Evolutionary conservation across 345 rosid genomes (phyloP), one percentile per base, ranked within the genome.

Genomic region (Citrus cavaleriei): DNA sequence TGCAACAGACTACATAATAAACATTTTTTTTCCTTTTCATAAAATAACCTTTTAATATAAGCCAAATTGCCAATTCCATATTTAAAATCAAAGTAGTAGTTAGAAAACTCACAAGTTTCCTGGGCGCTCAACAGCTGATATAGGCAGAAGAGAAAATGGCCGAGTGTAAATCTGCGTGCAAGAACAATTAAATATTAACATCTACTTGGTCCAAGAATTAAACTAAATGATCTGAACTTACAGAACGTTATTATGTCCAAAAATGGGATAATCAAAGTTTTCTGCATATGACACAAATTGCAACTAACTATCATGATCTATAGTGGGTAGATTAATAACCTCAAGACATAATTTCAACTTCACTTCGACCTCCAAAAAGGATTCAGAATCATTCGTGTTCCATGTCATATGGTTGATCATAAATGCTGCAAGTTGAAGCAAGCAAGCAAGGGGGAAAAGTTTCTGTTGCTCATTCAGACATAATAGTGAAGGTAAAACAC

Each of bases 391-490:
- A 77, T 78, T 83, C 69, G 88, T 83, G 77, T 81, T 79, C 98
- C 98, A 94, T 8, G 88, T 87, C 87, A 94, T 90, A 42, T 80
- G 88, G 85, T 94, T 94, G 74, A 74, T 81, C 97, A 94, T 88
- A 68, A 76, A 78, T n/a, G 95, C 97, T 94, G 90, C 78, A n/a
- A 80, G 61, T 28, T 75, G 72, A 77, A 77, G 65, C 70, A 68
- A 61, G 69, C 34, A 40, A 13, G 30, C 27, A 27, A 16, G 24
- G 3, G 9, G 12, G 2, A 24, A n/a, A 76, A 74, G 38, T 28
- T 28, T n/a, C 51, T 7, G 14, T 70, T 60, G 70, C 80, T 73
- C 27, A 62, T 21, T 25, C 62, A 27, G 72, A 69, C 77, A 77
- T 69, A 55, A 57, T 65, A 63, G 42, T 72, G 32, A 51, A 66